Percentiles rank a stretch among this genome's conserved stretches.
Evolutionary conservation across 164 flowering plant genomes (phyloP).

Genomic region (Dillenia turbinata): DNA sequence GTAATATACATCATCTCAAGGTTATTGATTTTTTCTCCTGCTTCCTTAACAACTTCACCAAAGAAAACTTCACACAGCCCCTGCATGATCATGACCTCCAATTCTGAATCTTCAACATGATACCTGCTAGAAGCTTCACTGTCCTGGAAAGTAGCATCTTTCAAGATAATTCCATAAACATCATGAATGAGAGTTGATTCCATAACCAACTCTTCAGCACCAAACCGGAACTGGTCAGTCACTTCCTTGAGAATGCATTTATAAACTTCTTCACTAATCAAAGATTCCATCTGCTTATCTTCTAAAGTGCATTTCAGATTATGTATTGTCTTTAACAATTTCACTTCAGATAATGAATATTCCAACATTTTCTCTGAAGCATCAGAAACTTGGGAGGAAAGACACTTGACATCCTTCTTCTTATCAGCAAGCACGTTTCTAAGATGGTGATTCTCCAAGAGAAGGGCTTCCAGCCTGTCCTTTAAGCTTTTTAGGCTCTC

Average conservation of each 20-base stretch:
- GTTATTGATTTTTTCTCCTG: constrained; percentile 19
- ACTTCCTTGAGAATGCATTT: constrained; percentile 42
- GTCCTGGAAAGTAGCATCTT: constrained; percentile 23
- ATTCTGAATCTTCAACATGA: constrained; percentile 36
- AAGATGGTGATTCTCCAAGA: constrained; percentile 50
- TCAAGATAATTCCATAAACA: constrained; percentile 21
- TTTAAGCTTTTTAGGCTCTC: constrained; percentile 33
- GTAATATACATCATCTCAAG: constrained; percentile 18
- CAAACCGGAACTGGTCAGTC: constrained; percentile 12
- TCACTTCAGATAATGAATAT: constrained; percentile 38
- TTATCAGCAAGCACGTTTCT: constrained; percentile 36
- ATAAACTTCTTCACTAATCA: constrained; percentile 44
- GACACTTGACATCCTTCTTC: constrained; percentile 42
- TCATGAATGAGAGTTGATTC: constrained; percentile 22
- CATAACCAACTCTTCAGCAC: constrained; percentile 26
- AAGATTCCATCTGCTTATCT: constrained; percentile 39
- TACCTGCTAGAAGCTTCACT: constrained; percentile 12
- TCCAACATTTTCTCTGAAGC: constrained; percentile 34
- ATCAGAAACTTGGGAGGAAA: constrained; percentile 44
- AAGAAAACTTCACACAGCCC: constrained; percentile 34
- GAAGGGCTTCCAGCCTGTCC: constrained; percentile 39
- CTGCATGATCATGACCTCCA: constrained; percentile 36
- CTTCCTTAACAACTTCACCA: constrained; percentile 41
- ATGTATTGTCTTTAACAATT: constrained; percentile 26
- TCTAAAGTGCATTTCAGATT: constrained; percentile 35